These are phyloP conservation scores for Cucumis cinereus DNA, from an alignment of 306 rosid species.

Conservation along the genomic window DNA sequence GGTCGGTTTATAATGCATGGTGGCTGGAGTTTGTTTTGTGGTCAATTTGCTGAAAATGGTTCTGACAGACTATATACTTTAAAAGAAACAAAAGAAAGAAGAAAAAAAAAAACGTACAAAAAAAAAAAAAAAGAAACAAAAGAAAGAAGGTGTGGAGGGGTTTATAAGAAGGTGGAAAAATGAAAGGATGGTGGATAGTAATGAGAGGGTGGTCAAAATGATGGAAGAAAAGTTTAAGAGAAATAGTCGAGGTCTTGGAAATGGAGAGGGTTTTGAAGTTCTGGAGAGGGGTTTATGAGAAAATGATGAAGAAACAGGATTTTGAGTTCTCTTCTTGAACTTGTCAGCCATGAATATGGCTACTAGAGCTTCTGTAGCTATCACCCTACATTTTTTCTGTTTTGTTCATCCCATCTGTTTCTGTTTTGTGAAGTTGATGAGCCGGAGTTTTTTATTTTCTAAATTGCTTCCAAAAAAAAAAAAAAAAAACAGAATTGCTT, in stretches of 20 bases:
- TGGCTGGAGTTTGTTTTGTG: too few relatives aligned
- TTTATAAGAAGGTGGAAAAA: too few relatives aligned
- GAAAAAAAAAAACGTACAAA: too few relatives aligned
- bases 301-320: constrained; percentile 58
- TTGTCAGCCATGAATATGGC: constrained; percentile 18
- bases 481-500: neutral
- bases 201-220: constrained; percentile 55
- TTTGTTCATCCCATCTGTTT: neutral
- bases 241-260: constrained; percentile 18
- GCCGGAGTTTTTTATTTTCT: neutral
- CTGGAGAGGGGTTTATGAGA: constrained; percentile 61
- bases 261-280: constrained; percentile 46
- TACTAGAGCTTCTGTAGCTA: neutral
- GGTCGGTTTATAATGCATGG: too few relatives aligned
- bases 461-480: too few relatives aligned
- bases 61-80: too few relatives aligned
- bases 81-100: too few relatives aligned
- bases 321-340: constrained; percentile 33
- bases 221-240: constrained; percentile 37
- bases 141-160: too few relatives aligned
- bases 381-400: neutral
- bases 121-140: too few relatives aligned
- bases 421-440: neutral
- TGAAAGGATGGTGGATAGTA: constrained; percentile 33
- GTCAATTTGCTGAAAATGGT: too few relatives aligned